phyloP scores from a whole-genome alignment of 2,329 filamentous ascomycete species.

The Colletotrichum musae region DNA sequence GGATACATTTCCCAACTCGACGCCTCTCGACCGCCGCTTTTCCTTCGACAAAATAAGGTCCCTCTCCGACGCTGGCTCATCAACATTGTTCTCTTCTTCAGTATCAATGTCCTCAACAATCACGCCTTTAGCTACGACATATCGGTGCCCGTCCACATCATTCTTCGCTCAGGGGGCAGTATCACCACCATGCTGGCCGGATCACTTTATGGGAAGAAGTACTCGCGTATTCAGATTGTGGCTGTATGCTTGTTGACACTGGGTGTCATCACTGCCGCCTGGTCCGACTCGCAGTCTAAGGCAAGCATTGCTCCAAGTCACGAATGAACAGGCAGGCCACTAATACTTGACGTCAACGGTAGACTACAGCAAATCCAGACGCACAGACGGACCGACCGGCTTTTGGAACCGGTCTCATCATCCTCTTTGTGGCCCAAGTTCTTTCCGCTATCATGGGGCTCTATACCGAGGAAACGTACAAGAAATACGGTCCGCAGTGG shows the following conservation, averaged over 20 bases:
- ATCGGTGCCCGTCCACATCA: slow-evolving; percentile 96
- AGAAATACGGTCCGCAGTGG: slow-evolving; percentile 89
- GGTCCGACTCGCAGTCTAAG: slow-evolving; percentile 90
- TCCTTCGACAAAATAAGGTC: slow-evolving; percentile 82
- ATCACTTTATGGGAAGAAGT: slow-evolving; percentile 86
- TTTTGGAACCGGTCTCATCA: slow-evolving; percentile 80
- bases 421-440: slow-evolving; percentile 90
- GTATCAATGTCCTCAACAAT: slow-evolving; percentile 96
- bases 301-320: slow-evolving; percentile 57
- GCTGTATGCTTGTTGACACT: slow-evolving; percentile 87
- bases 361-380: slow-evolving; percentile 21
- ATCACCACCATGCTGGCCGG: slow-evolving; percentile 97
- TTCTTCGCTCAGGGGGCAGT: slow-evolving; percentile 93
- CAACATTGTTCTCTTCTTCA: slow-evolving; percentile 92
- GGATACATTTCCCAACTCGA: slow-evolving; percentile 85
- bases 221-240: slow-evolving; percentile 83
- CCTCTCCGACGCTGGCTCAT: slow-evolving; percentile 88
- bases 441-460: slow-evolving; percentile 95
- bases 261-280: slow-evolving; percentile 89
- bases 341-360: neutral
- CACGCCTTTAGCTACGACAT: slow-evolving; percentile 98
- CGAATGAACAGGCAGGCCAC: neutral
- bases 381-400: slow-evolving; percentile 47
- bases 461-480: slow-evolving; percentile 93
- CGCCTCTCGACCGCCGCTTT: slow-evolving; percentile 75